Base-by-base conservation (phyloP, 129 eudicot species). In the Rutidosis leptorrhynchoides region DNA sequence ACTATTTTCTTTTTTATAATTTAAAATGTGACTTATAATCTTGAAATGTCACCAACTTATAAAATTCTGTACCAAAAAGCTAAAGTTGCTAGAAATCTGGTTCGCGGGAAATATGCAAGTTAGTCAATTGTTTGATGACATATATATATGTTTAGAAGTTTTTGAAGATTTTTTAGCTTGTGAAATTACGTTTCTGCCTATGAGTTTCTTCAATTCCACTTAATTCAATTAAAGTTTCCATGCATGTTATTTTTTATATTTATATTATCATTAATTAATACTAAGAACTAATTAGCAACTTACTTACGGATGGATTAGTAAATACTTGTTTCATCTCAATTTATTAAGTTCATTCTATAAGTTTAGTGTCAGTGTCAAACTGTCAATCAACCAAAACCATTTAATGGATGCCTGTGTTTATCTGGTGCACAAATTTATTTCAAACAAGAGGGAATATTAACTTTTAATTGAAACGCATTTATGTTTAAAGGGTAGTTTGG, bases 101-200 rank as follows among this genome's bases (percentile, higher is more conserved):
- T 58, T 67, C 22, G 46, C 48, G 32, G 69, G 62, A 67, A 58
- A 51, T 24, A 48, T 58, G 79, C 25, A 30, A 24, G 65, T 26
- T 30, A 40, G 58, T 58, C 68, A 46, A 55, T 21, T n/a, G 62
- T 16, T 74, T 65, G 29, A n/a, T 69, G 73, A 25, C 73, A 55
- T 68, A 22, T 55, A 22, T 55, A 24, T 55, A 23, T 17, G 20
- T 16, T 46, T 16, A 4, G 40, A 8, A 0, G 8, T 30, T 30
- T 30, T 16, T 10, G 29, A 45, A 25, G 62, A 16, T 40, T 23
- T 72, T 37, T 24, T 7, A 45, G 32, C 63, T 74, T 61, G 69
- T 21, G 21, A 75, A 75, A 75, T 51, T 56, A 75, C 79, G 48
- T 25, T 14, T 61, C 23, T 21, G 14, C 63, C 79, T 68, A 25